These are phyloP conservation scores for Juncus inflexus DNA, from an alignment of 176 grass and related monocot genomes.

Conservation along the genomic window DNA sequence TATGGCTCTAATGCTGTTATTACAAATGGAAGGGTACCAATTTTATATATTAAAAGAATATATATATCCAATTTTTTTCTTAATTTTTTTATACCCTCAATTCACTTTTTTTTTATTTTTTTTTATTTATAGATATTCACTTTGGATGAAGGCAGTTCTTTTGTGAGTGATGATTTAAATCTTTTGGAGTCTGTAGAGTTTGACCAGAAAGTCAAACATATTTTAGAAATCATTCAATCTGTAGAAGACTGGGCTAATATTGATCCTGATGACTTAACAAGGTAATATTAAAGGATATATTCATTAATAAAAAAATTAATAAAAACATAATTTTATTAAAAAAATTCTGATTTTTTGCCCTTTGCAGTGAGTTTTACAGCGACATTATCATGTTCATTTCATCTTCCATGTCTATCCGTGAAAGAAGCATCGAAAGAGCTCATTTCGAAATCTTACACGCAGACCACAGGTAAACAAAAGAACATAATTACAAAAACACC, in stretches of 20 bases:
- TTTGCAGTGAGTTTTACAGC: constrained; percentile 82
- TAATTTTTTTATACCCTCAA: constrained; percentile 17
- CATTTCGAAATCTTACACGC: constrained; percentile 92
- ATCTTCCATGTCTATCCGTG: constrained; percentile 77
- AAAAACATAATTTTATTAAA: too few species aligned
- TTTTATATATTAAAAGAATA: constrained; percentile 12
- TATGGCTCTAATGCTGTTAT: constrained; percentile 87
- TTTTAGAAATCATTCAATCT: constrained; percentile 87
- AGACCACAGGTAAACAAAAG: constrained; percentile 53
- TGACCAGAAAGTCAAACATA: constrained; percentile 66
- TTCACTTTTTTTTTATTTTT: constrained; percentile 21
- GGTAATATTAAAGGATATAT: constrained; percentile 35
- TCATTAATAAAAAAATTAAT: too few species aligned
- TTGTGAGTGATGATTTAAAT: constrained; percentile 78
- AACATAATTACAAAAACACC: constrained; percentile 21
- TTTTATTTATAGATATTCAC: constrained; percentile 64
- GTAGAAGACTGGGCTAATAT: constrained; percentile 49
- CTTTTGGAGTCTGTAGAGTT: constrained; percentile 92
- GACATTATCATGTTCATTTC: constrained; percentile 78
- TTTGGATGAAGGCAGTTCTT: constrained; percentile 56
- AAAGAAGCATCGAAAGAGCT: constrained; percentile 73
- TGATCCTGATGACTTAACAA: constrained; percentile 88
- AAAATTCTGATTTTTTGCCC: constrained; percentile 18
- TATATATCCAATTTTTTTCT: constrained; percentile 26
- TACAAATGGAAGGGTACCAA: constrained; percentile 92